Conservation (phyloP, 495 filamentous ascomycete species). For the Arthonia radiata region DNA sequence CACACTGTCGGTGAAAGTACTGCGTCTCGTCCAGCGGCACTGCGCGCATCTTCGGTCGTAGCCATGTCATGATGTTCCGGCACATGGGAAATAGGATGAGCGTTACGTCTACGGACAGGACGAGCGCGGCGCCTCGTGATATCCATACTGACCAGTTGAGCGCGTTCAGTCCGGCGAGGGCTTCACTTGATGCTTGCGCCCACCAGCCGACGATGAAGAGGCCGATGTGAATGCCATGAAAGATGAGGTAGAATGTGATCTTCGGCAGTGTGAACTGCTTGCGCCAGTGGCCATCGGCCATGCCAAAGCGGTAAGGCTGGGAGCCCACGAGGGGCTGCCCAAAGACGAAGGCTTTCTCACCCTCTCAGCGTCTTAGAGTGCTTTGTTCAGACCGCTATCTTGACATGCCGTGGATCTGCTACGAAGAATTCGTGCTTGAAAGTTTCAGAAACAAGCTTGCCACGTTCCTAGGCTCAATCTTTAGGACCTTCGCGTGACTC, state of each 20-base stretch:
- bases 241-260: slow-evolving; percentile 58
- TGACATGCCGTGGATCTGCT: too few species aligned
- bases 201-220: slow-evolving; percentile 80
- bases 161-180: slow-evolving; percentile 52
- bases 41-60: slow-evolving; percentile 72
- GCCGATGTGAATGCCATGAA: slow-evolving; percentile 60
- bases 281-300: too few species aligned
- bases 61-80: slow-evolving; percentile 56
- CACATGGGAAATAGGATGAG: slow-evolving; percentile 89
- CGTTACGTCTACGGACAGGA: slow-evolving; percentile 56
- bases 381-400: too few species aligned
- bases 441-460: too few species aligned
- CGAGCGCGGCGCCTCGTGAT: slow-evolving; percentile 74
- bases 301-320: too few species aligned
- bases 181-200: slow-evolving; percentile 39
- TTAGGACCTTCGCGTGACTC: too few species aligned
- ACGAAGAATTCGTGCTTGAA: too few species aligned
- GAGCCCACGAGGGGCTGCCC: too few species aligned
- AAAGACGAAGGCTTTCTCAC: too few species aligned
- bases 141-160: slow-evolving; percentile 82
- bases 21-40: slow-evolving; percentile 81
- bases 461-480: too few species aligned
- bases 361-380: too few species aligned
- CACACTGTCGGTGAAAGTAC: slow-evolving; percentile 93
- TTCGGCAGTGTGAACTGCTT: slow-evolving; percentile 34